Conservation (phyloP, 257 asterid species). For the Gynochthodes officinalis region DNA sequence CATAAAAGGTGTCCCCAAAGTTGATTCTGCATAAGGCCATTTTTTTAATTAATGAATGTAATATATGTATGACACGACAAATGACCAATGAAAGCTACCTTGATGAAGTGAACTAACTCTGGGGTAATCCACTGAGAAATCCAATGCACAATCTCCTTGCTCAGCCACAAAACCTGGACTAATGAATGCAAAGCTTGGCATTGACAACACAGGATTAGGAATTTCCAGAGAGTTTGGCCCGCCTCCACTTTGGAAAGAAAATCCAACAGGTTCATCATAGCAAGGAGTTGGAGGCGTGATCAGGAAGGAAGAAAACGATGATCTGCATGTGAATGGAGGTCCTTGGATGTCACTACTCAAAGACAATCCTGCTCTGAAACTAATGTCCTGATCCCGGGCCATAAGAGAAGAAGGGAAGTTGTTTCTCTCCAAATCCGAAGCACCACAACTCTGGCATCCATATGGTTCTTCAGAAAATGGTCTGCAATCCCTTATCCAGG, state of each 20-base stretch:
- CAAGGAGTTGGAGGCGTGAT: slow-evolving; percentile 25
- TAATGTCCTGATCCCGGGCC: slow-evolving; percentile 53
- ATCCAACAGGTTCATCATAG: slow-evolving; percentile 39
- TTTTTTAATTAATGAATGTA: background rate
- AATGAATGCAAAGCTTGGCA: slow-evolving; percentile 71
- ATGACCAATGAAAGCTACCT: slow-evolving; percentile 37
- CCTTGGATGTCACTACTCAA: slow-evolving; percentile 31
- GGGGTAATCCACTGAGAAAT: slow-evolving; percentile 29
- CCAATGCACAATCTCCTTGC: slow-evolving; percentile 33
- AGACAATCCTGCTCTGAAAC: slow-evolving; percentile 51
- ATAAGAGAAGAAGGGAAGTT: slow-evolving; percentile 29
- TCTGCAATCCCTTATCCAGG: slow-evolving; percentile 44
- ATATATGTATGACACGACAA: background rate
- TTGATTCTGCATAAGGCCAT: slow-evolving; percentile 21
- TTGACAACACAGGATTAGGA: slow-evolving; percentile 41
- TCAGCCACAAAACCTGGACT: slow-evolving; percentile 30
- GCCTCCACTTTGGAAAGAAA: slow-evolving; percentile 47
- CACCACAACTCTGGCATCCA: slow-evolving; percentile 21
- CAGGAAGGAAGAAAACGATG: slow-evolving; percentile 58
- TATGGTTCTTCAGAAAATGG: slow-evolving; percentile 18
- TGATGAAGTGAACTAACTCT: slow-evolving; percentile 27
- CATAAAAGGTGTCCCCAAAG: slow-evolving; percentile 19
- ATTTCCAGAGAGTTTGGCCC: slow-evolving; percentile 37
- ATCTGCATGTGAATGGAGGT: slow-evolving; percentile 36
- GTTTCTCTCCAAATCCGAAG: slow-evolving; percentile 20